Evolutionary conservation across 345 rosid species (phyloP), one percentile per base, ranked within the genome.

Genomic region (Brassica incana): DNA sequence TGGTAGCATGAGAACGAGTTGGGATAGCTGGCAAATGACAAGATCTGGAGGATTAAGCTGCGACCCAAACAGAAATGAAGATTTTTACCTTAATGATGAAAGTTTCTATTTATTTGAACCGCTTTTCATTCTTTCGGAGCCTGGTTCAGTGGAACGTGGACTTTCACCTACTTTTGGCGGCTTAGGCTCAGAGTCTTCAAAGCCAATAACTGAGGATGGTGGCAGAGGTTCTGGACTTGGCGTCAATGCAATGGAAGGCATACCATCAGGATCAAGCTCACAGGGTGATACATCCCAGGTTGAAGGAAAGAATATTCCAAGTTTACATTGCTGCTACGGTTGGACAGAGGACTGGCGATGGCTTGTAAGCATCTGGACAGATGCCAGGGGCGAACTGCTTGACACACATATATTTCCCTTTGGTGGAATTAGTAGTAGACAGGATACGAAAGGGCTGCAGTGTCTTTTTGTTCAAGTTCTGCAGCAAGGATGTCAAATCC

Each of bases 341-440:
- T 96, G 99, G 99, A 90, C 99, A 60, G 99, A 96, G 80, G 99
- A 96, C 84, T 96, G 99, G 98, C 90, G 97, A 65, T 96, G 99
- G 98, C 91, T 96, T 70, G 97, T 90, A 75, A 93, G 98, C 88
- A 85, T 93, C 79, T 96, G 99, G 99, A 93, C 99, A 16, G 99
- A 96, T 87, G 91, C 95, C 33, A 86, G 97, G 88, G 99, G 98
- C 80, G 99, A 96, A 90, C 82, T 93, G 78, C 97, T 96, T 50
- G 98, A 96, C 87, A 90, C 91, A 81, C 94, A 93, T 81, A 90
- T 93, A 80, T 93, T 93, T 74, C 99, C 98, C 72, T 96, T 92
- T 82, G 99, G 97, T 79, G 99, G 98, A 84, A 93, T 96, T 74
- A 96, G 99, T 80, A 92, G 98, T 82, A 89, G 99, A 71, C 98